phyloP scores from a whole-genome alignment of 2,329 filamentous ascomycete genomes.

The Rhinocladiella similis region DNA sequence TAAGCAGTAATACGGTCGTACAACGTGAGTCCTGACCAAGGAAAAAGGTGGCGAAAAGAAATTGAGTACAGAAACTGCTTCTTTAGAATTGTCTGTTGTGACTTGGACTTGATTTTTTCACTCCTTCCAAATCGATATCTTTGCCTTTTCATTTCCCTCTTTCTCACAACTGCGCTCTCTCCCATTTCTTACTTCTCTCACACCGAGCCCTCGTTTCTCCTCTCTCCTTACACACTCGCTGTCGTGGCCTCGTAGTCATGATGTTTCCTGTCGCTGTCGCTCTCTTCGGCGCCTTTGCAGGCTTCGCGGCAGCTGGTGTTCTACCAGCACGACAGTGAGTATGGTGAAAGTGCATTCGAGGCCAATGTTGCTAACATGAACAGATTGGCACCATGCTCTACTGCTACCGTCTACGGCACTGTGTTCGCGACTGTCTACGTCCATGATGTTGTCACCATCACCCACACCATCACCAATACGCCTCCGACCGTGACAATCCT shows the following conservation, averaged over 20 bases:
- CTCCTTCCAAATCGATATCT: conserved; percentile 1
- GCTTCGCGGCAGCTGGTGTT: conserved; percentile 12
- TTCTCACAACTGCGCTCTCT: neutral
- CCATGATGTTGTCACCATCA: conserved; percentile 18
- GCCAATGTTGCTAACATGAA: conserved; percentile 2
- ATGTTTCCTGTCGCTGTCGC: neutral
- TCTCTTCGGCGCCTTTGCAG: conserved; percentile 11
- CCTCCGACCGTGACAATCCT: conserved; percentile 26
- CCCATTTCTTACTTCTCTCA: conserved; percentile 1
- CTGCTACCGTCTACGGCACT: conserved; percentile 13
- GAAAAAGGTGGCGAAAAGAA: no score
- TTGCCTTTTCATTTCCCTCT: neutral
- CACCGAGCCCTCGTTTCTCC: neutral
- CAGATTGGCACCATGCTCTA: conserved; percentile 16
- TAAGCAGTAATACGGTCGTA: no score
- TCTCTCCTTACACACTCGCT: neutral
- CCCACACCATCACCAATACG: conserved; percentile 12
- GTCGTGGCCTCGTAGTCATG: neutral
- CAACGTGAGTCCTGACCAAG: no score
- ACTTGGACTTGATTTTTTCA: neutral
- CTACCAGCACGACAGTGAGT: conserved; percentile 22
- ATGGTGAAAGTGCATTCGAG: neutral
- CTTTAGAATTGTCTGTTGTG: no score
- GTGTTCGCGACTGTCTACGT: neutral
- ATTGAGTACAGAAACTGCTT: no score